A percentile compares a stretch with the other conserved stretches of the same genome.
phyloP scores from a whole-genome alignment of 345 rosid genomes.

The Sapria himalayana region DNA sequence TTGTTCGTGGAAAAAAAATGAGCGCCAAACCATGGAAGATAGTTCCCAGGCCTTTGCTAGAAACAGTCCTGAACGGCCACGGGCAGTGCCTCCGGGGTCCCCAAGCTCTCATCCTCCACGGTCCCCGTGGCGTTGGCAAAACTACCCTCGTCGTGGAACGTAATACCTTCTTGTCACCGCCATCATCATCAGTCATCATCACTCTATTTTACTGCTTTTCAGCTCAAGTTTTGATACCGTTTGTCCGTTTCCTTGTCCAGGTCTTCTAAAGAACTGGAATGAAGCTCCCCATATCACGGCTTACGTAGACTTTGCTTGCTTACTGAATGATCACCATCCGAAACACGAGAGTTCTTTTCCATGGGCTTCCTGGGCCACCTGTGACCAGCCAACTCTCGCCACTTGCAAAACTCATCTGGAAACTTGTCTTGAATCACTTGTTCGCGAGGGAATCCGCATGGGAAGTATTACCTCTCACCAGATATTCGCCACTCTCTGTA shows the following conservation, averaged over 20 bases:
- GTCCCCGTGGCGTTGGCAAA: slow-evolving; percentile 97
- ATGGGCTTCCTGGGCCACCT: slow-evolving; percentile 74
- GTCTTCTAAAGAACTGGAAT: slow-evolving; percentile 68
- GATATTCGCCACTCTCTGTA: slow-evolving; percentile 52
- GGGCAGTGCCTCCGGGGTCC: slow-evolving; percentile 88
- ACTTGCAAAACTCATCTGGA: slow-evolving; percentile 64
- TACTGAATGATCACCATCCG: slow-evolving; percentile 61
- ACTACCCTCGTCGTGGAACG: slow-evolving; percentile 83
- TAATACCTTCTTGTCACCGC: slow-evolving; percentile 5
- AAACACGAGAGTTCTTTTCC: slow-evolving; percentile 42
- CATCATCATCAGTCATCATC: background rate
- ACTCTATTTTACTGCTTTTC: background rate
- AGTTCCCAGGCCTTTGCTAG: slow-evolving; percentile 63
- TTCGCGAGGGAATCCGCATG: slow-evolving; percentile 36
- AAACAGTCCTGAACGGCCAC: slow-evolving; percentile 74
- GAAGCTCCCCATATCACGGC: slow-evolving; percentile 73
- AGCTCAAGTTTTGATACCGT: background rate
- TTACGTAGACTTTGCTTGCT: slow-evolving; percentile 73
- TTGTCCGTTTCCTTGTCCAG: slow-evolving; percentile 15
- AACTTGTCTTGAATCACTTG: slow-evolving; percentile 74
- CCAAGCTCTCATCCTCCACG: slow-evolving; percentile 86
- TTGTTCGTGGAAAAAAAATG: slow-evolving; percentile 37
- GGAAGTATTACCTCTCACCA: slow-evolving; percentile 64
- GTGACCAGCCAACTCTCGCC: slow-evolving; percentile 37
- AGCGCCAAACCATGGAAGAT: slow-evolving; percentile 73